A percentile compares a stretch with the other conserved stretches of the same genome.
phyloP scores from a whole-genome alignment of 306 rosid species.

The Cucumis hystrix region DNA sequence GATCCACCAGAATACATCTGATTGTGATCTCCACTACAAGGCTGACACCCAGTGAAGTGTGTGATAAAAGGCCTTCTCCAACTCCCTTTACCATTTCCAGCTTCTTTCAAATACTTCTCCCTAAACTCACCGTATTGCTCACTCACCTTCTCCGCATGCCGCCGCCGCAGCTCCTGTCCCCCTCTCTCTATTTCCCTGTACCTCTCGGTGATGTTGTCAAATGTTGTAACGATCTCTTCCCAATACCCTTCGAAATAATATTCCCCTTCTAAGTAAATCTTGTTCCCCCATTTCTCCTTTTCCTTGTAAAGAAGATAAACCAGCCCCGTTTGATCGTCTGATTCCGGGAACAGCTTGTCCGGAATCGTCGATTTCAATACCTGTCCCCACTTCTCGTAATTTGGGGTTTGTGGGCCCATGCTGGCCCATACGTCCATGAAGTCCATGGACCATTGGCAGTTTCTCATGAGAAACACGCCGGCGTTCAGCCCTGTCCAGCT shows the following conservation, averaged over 20 bases:
- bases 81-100: not conserved
- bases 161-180: constrained; percentile 5
- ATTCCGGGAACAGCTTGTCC: constrained; percentile 16
- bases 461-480: constrained; percentile 17
- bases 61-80: constrained; percentile 29
- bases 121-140: constrained; percentile 12
- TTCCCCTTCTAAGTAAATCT: constrained; percentile 17
- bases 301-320: constrained; percentile 11
- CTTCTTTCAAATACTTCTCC: constrained; percentile 4
- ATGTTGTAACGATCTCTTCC: constrained; percentile 6
- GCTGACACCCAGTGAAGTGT: constrained; percentile 52
- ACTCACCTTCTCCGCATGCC: constrained; percentile 28
- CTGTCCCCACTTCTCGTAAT: constrained; percentile 26
- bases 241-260: constrained; percentile 25
- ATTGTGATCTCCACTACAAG: constrained; percentile 31
- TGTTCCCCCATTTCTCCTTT: constrained; percentile 16
- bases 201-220: constrained; percentile 3
- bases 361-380: not conserved
- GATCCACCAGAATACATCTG: constrained; percentile 14
- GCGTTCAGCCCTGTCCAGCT: constrained; percentile 40
- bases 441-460: constrained; percentile 42
- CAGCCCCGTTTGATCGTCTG: constrained; percentile 32
- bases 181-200: constrained; percentile 15
- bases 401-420: constrained; percentile 18
- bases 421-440: constrained; percentile 26